Evolutionary conservation across 768 basidiomycete species (phyloP), one percentile per base, ranked within the genome.

Genomic region (Tremella mesenterica): DNA sequence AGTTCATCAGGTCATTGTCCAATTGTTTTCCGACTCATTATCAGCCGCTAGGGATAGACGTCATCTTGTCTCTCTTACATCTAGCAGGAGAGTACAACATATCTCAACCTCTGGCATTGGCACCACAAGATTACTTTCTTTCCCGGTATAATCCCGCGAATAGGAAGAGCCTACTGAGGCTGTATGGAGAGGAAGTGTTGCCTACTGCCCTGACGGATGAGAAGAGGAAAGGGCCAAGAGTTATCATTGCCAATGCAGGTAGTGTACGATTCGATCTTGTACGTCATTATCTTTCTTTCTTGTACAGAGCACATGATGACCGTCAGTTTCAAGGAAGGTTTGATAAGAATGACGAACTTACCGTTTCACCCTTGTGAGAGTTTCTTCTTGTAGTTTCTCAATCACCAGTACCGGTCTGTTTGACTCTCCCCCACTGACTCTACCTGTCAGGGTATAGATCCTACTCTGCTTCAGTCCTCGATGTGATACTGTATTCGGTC

Each of bases 281-380:
- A 50, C 52, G 66, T 41, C n/a, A 14, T 18, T 16, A 25, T 8
- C n/a, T 21, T 20, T 2, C 4, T 18, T 36, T 20, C 28, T 50
- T 5, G 21, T 13, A 14, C 13, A 30, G 23, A 26, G n/a, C 45
- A 46, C 3, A 50, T 18, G 50, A 52, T 60, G 48, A 59, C 45
- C 26, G 4, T 6, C 57, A 71, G 67, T 67, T 69, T 38, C 57
- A 64, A 55, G 87, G 87, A 1, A 63, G 81, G 2, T 89, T 90
- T 74, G 84, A 83, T 27, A 81, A 81, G 69, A 85, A 88, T 67
- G 86, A 90, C 69, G 83, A 87, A 60, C 78, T 88, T 41, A 85
- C 85, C 0, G 80, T 80, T 1, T 82, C 80, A 5, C 85, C 88
- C 0, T 90, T 85, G 69, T 68, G 43, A 36, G 66, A 54, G 9